phyloP scores from a whole-genome alignment of 192 early-diverging fungal species.

The Coemansia sp. region DNA sequence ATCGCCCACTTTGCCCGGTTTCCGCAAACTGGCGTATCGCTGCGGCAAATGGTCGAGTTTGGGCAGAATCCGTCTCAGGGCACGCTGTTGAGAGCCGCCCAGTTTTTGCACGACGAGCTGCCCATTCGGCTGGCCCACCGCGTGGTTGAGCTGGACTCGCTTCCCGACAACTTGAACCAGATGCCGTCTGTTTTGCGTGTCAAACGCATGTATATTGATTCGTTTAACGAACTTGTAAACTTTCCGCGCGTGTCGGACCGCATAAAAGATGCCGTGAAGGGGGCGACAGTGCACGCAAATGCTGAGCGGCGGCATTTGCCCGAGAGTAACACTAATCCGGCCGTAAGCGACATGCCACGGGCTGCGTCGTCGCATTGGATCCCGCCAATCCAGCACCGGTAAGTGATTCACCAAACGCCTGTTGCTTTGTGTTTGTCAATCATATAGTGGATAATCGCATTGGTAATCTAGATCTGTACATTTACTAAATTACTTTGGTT shows the following conservation, averaged over 20 bases:
- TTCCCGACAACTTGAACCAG: conserved; percentile 80
- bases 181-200: conserved; percentile 92
- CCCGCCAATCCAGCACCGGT: conserved; percentile 52
- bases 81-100: conserved; percentile 71
- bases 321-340: conserved; percentile 27
- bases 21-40: conserved; percentile 90
- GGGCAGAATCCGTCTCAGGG: conserved; percentile 79
- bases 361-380: conserved; percentile 46
- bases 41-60: conserved; percentile 95
- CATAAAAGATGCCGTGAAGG: conserved; percentile 40
- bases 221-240: conserved; percentile 65
- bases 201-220: conserved; percentile 93
- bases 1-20: conserved; percentile 78
- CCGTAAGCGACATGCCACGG: conserved; percentile 17
- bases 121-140: conserved; percentile 91
- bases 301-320: conserved; percentile 35
- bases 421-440: too few relatives aligned
- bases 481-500: neutral
- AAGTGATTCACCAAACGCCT: conserved; percentile 11
- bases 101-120: conserved; percentile 86
- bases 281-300: conserved; percentile 21
- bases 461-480: too few relatives aligned
- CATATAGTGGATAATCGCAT: too few relatives aligned
- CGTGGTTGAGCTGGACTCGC: conserved; percentile 89
- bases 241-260: conserved; percentile 40